A percentile compares a stretch with the other conserved stretches of the same genome.
Evolutionary conservation across 495 filamentous ascomycete genomes (phyloP).

Genomic region (Aspergillus asperescens): DNA sequence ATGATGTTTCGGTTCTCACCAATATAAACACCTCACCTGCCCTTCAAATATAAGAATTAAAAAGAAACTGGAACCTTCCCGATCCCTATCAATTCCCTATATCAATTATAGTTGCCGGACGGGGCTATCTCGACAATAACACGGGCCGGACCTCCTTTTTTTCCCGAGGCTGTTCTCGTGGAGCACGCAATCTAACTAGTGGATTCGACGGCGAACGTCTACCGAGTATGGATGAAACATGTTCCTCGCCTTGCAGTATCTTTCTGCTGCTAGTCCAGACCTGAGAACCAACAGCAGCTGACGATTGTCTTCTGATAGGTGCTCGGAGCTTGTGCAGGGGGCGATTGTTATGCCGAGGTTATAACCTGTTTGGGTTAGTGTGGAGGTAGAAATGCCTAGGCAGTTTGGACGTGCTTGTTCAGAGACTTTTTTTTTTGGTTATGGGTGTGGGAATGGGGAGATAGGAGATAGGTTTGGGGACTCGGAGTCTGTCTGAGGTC

Average conservation of each 20-base stretch:
- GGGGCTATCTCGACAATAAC: constrained; percentile 17
- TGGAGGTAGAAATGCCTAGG: constrained; percentile 2
- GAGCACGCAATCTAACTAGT: not conserved
- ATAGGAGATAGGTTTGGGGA: no score
- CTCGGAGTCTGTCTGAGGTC: no score
- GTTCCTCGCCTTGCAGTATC: not conserved
- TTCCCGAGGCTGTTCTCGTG: constrained; percentile 32
- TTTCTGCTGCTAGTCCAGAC: not conserved
- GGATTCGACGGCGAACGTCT: constrained; percentile 2
- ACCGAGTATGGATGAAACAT: not conserved
- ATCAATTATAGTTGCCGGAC: no score
- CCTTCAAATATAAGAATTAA: no score
- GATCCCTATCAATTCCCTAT: no score
- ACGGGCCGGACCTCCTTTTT: constrained; percentile 23
- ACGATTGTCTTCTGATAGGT: not conserved
- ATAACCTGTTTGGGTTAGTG: not conserved
- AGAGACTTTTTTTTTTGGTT: no score
- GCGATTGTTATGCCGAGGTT: constrained; percentile 8
- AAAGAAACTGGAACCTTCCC: no score
- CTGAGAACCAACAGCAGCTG: not conserved
- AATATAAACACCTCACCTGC: no score
- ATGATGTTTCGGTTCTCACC: no score
- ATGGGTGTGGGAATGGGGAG: no score
- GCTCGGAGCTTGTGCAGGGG: constrained; percentile 4
- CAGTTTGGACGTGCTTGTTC: not conserved